phyloP scores from a whole-genome alignment of 2,329 filamentous ascomycete genomes.

The Pseudophaeomoniella oleicola region DNA sequence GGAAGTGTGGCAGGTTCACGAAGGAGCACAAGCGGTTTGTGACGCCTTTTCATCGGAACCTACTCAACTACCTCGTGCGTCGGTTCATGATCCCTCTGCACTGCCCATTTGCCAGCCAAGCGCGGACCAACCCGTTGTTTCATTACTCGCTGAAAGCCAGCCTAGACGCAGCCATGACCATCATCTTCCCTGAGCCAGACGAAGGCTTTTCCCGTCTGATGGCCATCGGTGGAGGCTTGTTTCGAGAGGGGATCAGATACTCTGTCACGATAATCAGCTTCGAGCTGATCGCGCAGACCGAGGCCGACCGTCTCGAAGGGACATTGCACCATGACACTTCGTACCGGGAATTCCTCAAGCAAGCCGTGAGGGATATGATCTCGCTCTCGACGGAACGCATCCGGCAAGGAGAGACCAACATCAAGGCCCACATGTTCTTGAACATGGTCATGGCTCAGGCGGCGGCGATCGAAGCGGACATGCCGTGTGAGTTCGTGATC shows the following conservation, averaged over 20 bases:
- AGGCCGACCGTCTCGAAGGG: constrained; percentile 11
- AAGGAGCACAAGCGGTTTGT: neutral
- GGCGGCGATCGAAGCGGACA: constrained; percentile 6
- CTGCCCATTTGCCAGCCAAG: constrained; percentile 22
- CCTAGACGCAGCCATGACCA: constrained; percentile 20
- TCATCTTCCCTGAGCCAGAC: constrained; percentile 15
- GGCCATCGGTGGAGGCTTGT: constrained; percentile 24
- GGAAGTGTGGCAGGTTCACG: too few relatives aligned
- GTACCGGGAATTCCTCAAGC: constrained; percentile 7
- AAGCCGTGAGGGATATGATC: constrained; percentile 11
- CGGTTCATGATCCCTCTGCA: constrained; percentile 43
- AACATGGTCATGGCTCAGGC: constrained; percentile 14
- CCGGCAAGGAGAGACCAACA: constrained; percentile 18
- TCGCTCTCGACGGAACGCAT: constrained; percentile 14
- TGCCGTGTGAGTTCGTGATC: constrained; percentile 4
- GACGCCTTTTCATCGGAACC: constrained; percentile 30
- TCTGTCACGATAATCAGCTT: constrained; percentile 28
- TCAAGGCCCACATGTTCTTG: constrained; percentile 16
- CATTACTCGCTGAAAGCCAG: constrained; percentile 23
- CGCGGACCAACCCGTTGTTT: constrained; percentile 17
- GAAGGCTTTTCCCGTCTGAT: constrained; percentile 23
- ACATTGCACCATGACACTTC: constrained; percentile 4
- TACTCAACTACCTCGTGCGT: constrained; percentile 37
- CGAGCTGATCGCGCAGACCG: constrained; percentile 31
- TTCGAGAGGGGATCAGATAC: constrained; percentile 24